phyloP scores from a whole-genome alignment of 805 yeast species.

The Komagataella ulmi region DNA sequence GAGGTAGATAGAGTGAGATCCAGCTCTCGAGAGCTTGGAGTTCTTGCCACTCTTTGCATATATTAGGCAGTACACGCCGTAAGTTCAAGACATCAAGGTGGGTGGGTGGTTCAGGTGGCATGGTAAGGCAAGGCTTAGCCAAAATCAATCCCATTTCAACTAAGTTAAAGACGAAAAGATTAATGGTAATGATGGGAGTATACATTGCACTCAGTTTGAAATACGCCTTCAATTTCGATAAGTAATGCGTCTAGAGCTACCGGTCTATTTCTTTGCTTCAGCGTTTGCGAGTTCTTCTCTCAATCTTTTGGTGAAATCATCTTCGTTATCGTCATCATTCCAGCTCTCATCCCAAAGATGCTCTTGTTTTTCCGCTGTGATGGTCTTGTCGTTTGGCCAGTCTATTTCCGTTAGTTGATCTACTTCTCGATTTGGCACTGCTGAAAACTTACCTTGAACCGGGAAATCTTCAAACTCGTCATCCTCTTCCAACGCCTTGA shows the following conservation, averaged over 20 bases:
- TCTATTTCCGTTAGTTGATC: conserved; percentile 16
- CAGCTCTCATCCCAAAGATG: conserved; percentile 94
- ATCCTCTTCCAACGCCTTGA: conserved; percentile 82
- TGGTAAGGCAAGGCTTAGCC: background rate
- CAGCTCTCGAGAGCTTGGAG: background rate
- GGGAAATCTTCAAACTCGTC: conserved; percentile 98
- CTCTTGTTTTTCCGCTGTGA: conserved; percentile 36
- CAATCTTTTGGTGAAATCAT: conserved; percentile 68
- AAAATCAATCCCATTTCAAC: too few relatives aligned
- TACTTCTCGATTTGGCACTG: background rate
- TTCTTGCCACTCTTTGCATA: background rate
- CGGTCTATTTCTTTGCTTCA: background rate
- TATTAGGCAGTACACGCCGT: background rate
- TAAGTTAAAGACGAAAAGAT: background rate
- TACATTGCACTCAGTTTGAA: background rate
- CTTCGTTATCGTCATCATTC: conserved; percentile 93
- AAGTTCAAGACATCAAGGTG: background rate
- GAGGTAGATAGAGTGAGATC: background rate
- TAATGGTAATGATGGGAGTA: background rate
- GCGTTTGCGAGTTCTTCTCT: conserved; percentile 25
- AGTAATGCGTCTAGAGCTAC: background rate
- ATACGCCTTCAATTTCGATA: background rate
- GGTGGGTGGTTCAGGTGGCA: background rate
- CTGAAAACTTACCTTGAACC: conserved; percentile 40
- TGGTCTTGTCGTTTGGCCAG: conserved; percentile 53